Percentiles rank a stretch among this genome's conserved stretches.
Conservation (phyloP, 75 land plant genomes). For the Chamaecyparis obtusa region DNA sequence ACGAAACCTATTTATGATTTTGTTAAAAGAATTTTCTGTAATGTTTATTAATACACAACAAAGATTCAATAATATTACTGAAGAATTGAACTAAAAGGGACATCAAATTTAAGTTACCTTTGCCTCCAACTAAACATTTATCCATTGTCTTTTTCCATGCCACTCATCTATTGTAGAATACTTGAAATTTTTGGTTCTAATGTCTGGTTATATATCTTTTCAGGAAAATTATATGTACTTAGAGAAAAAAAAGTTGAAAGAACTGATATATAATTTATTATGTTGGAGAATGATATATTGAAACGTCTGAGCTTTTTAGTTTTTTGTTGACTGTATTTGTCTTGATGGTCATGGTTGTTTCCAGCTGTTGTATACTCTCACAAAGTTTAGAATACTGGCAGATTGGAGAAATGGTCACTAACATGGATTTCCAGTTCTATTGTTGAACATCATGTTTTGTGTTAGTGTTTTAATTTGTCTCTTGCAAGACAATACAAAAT, state of each 20-base stretch:
- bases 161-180: background rate
- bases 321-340: background rate
- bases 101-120: background rate
- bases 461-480: background rate
- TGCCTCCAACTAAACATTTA: background rate
- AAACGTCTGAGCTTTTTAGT: background rate
- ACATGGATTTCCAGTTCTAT: background rate
- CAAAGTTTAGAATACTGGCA: background rate
- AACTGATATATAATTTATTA: background rate
- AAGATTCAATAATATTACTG: background rate
- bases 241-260: background rate
- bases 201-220: background rate
- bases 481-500: no score
- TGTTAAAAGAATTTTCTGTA: background rate
- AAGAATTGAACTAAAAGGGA: background rate
- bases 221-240: background rate
- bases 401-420: background rate
- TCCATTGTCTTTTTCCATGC: background rate
- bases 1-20: background rate
- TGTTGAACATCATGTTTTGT: background rate
- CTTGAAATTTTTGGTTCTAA: background rate
- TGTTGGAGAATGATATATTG: background rate
- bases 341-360: background rate
- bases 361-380: background rate
- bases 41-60: background rate